Base-by-base conservation (phyloP, 352 stramenopile genomes). In the Phytophthora cajani region DNA sequence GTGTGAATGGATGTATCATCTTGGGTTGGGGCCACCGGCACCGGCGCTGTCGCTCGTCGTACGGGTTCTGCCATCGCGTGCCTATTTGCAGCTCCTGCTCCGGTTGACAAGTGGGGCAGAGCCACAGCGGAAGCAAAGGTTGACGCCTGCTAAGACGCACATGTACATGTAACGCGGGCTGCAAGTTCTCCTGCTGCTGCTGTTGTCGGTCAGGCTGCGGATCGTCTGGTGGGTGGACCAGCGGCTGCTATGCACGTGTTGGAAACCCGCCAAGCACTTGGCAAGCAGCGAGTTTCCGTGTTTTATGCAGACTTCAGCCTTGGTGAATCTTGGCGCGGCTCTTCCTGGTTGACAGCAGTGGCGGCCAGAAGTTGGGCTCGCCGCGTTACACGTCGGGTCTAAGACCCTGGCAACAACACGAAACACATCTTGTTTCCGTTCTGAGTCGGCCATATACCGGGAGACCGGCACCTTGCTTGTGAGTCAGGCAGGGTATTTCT, bases 181-280 rank as follows among this genome's bases (percentile, higher is more conserved):
- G 46, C n/a, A 27, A n/a, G 7, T 52, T 52, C 30, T 14, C 16
- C 19, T n/a, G 40, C 40, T 60, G 47, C 56, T 67, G 64, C 49
- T 62, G 27, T 33, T 56, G 58, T 30, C 30, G 17, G 47, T 49
- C n/a, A 62, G 68, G 56, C 64, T 75, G 60, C 44, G 69, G 64
- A 51, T 77, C 64, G 65, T 71, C 69, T 77, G 69, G 64, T 77
- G 67, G 69, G 61, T 73, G 58, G 44, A 64, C 52, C 63, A 72
- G 51, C 53, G 64, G 62, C 46, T 52, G 51, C 63, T 72, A 57
- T 62, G 44, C 54, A 63, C 21, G 21, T 53, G 14, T 14, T 17
- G 38, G 4, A 44, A 44, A 17, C 8, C 30, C 30, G 30, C 30
- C 30, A 10, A 33, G 30, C 30, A 33, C 30, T 33, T 33, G 30